Conservation (phyloP, 371 early-diverging fungal genomes). For the Rhizomucor pusillus region DNA sequence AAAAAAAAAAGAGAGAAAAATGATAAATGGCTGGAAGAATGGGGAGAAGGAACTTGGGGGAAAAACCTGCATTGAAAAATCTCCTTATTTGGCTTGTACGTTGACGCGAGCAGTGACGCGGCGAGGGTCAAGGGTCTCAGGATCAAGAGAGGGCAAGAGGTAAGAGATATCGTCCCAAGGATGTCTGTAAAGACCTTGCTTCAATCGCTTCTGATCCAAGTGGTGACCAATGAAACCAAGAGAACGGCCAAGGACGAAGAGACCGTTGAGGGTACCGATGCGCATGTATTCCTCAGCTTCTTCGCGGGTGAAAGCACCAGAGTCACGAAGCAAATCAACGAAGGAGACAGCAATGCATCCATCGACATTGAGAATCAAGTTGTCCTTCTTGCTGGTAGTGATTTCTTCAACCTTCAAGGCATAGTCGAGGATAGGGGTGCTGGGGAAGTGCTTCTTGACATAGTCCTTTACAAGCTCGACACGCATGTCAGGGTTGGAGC, state of each 20-base stretch:
- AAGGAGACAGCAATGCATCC: slow-evolving; percentile 95
- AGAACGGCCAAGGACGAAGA: slow-evolving; percentile 94
- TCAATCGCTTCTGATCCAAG: slow-evolving; percentile 96
- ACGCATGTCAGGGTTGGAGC: slow-evolving; percentile 97
- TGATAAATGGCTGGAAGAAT: too few species aligned
- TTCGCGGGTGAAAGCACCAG: slow-evolving; percentile 90
- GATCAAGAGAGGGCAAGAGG: slow-evolving; percentile 62
- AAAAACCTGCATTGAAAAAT: too few species aligned
- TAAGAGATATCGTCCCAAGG: slow-evolving; percentile 98
- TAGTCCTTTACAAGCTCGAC: slow-evolving; percentile 93
- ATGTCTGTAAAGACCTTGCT: slow-evolving; percentile 96
- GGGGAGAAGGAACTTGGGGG: too few species aligned
- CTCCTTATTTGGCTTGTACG: slow-evolving; percentile 31
- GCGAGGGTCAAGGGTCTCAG: slow-evolving; percentile 48
- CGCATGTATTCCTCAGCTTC: slow-evolving; percentile 96
- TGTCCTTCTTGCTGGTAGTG: slow-evolving; percentile 97
- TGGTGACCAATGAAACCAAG: slow-evolving; percentile 98
- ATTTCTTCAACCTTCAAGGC: slow-evolving; percentile 93
- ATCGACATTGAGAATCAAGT: slow-evolving; percentile 96
- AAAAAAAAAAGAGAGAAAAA: too few species aligned
- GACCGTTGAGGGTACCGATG: slow-evolving; percentile 95
- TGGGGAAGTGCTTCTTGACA: slow-evolving; percentile 88
- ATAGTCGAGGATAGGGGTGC: slow-evolving; percentile 86
- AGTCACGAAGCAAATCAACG: slow-evolving; percentile 91
- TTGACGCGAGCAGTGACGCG: slow-evolving; percentile 52